These are phyloP conservation scores for Entonaema liquescens DNA, from an alignment of 495 filamentous ascomycete species.

Conservation along the genomic window DNA sequence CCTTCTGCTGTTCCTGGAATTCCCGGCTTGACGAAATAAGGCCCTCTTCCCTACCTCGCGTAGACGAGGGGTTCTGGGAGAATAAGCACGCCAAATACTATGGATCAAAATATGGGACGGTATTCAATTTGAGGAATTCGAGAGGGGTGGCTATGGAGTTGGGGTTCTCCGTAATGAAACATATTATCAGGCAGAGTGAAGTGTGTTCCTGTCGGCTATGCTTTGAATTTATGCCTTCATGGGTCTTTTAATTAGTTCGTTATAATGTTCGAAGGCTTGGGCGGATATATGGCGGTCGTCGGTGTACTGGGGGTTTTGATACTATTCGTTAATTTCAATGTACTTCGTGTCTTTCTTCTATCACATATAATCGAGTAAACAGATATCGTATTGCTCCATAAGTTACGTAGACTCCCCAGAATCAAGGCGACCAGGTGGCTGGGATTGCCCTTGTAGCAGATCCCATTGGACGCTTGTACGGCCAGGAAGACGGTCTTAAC, in stretches of 20 bases:
- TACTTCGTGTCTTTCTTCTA: background rate
- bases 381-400: too few relatives aligned
- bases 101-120: too few relatives aligned
- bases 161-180: background rate
- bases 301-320: too few relatives aligned
- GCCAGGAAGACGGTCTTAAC: background rate
- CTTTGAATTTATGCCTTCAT: too few relatives aligned
- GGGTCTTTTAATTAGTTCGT: too few relatives aligned
- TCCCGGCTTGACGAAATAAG: constrained; percentile 21
- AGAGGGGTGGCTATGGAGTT: too few relatives aligned
- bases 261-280: background rate
- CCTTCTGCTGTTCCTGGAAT: constrained; percentile 20
- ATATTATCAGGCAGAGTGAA: background rate
- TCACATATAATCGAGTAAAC: background rate
- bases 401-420: too few relatives aligned
- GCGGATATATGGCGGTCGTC: background rate
- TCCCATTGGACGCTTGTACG: background rate
- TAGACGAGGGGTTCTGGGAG: too few relatives aligned
- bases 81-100: too few relatives aligned
- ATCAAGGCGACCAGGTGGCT: background rate
- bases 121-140: too few relatives aligned
- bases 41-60: too few relatives aligned
- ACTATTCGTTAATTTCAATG: too few relatives aligned
- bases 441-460: background rate
- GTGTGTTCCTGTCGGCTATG: background rate